Conservation (phyloP, 1,284 basidiomycete genomes). For the Malassezia sp. region DNA sequence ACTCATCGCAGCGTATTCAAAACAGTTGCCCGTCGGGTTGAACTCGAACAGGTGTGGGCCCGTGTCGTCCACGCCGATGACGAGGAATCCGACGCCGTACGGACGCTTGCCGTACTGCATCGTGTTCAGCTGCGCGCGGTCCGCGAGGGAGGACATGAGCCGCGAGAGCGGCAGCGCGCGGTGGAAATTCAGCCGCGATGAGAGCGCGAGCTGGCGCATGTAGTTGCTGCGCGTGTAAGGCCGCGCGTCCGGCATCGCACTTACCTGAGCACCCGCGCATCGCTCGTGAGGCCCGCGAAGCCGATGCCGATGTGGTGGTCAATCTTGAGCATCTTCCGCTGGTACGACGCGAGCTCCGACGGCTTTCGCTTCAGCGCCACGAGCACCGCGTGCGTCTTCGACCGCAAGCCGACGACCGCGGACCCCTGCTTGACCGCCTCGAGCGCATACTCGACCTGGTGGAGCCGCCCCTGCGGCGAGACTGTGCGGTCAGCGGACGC, state of each 20-base stretch:
- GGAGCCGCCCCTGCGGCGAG: slow-evolving; percentile 51
- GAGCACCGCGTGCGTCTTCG: slow-evolving; percentile 86
- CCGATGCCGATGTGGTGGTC: slow-evolving; percentile 98
- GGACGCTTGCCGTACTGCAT: slow-evolving; percentile 95
- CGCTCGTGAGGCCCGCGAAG: slow-evolving; percentile 92
- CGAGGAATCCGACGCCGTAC: slow-evolving; percentile 96
- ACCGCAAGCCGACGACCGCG: slow-evolving; percentile 87
- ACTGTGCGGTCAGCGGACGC: slow-evolving; percentile 18
- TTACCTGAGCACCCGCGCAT: slow-evolving; percentile 77
- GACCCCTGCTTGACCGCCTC: slow-evolving; percentile 99
- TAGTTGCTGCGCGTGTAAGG: no score
- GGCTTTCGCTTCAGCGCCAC: slow-evolving; percentile 97
- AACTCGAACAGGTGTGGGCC: slow-evolving; percentile 98
- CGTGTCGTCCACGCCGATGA: slow-evolving; percentile 84
- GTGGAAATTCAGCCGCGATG: slow-evolving; percentile 84
- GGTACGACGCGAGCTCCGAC: slow-evolving; percentile 92
- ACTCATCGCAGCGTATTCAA: slow-evolving; percentile 96
- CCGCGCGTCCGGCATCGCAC: no score
- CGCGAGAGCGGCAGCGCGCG: slow-evolving; percentile 86
- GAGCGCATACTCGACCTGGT: slow-evolving; percentile 97
- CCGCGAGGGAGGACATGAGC: slow-evolving; percentile 82
- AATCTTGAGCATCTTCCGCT: slow-evolving; percentile 99
- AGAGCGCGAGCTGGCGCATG: slow-evolving; percentile 98
- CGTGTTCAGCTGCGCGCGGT: slow-evolving; percentile 98
- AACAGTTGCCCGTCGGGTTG: slow-evolving; percentile 89